Evolutionary conservation across 441 rosid genomes (phyloP).

Genomic region (Syzygium syzygioides): DNA sequence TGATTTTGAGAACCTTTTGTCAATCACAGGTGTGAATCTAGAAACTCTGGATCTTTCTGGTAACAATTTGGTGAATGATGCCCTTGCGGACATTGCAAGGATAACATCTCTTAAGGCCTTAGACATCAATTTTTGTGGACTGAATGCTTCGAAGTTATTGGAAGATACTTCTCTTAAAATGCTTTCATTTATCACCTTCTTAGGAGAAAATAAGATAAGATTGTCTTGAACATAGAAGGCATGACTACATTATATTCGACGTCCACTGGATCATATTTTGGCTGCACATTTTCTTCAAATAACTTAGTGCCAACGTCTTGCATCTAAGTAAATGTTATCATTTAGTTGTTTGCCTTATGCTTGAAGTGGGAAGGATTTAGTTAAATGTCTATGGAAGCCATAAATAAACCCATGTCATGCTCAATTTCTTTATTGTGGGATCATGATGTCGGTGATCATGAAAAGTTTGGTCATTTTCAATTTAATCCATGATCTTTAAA

Average conservation of each 20-base stretch:
- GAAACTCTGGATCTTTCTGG: accelerated
- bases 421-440: too few relatives aligned
- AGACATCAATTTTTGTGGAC: neutral
- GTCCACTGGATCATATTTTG: neutral
- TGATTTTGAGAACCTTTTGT: neutral
- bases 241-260: neutral
- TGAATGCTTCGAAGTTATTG: neutral
- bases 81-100: neutral
- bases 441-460: neutral
- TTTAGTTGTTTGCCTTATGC: neutral
- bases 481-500: neutral
- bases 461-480: neutral
- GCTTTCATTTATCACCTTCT: neutral
- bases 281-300: neutral
- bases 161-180: neutral
- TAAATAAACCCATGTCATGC: too few relatives aligned
- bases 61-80: neutral
- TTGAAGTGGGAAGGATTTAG: too few relatives aligned
- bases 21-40: neutral
- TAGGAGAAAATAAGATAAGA: neutral
- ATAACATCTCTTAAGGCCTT: neutral
- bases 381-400: too few relatives aligned
- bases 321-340: neutral
- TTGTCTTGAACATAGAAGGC: neutral
- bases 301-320: neutral